Evolutionary conservation across 2,329 filamentous ascomycete genomes (phyloP).

Genomic region (Exophiala sp.): DNA sequence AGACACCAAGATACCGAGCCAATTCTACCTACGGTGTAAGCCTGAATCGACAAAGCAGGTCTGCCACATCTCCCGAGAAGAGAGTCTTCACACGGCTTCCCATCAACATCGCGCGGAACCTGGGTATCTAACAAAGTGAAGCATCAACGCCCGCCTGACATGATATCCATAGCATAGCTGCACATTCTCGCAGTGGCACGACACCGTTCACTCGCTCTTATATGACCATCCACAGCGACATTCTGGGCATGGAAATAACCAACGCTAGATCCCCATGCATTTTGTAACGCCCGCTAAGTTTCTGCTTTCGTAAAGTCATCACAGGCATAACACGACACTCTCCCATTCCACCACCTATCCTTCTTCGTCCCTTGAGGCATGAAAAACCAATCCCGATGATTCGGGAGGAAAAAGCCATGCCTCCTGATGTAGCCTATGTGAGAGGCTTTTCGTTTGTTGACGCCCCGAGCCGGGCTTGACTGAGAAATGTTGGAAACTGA

Average conservation of each 20-base stretch:
- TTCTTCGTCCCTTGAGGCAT: slow-evolving; percentile 32
- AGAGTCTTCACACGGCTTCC: no score
- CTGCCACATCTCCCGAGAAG: no score
- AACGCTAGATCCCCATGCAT: slow-evolving; percentile 7
- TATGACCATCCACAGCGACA: neutral
- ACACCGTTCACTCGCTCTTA: neutral
- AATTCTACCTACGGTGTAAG: no score
- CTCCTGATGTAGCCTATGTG: slow-evolving; percentile 35
- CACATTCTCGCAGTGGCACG: neutral
- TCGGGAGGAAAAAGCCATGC: slow-evolving; percentile 43
- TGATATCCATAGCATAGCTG: neutral
- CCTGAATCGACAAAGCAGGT: no score
- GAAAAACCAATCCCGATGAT: slow-evolving; percentile 39
- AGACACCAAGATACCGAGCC: no score
- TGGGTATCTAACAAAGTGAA: neutral
- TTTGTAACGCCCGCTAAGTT: slow-evolving; percentile 21
- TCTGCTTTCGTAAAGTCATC: slow-evolving; percentile 21
- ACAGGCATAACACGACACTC: slow-evolving; percentile 14
- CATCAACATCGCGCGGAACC: neutral
- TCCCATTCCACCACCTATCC: slow-evolving; percentile 13
- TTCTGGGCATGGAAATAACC: neutral
- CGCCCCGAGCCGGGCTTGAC: slow-evolving; percentile 16
- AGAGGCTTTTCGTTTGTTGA: slow-evolving; percentile 13
- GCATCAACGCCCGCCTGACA: neutral
- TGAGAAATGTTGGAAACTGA: slow-evolving; percentile 7